Conservation (phyloP, 768 basidiomycete genomes). For the Leccinum aurantiacum region DNA sequence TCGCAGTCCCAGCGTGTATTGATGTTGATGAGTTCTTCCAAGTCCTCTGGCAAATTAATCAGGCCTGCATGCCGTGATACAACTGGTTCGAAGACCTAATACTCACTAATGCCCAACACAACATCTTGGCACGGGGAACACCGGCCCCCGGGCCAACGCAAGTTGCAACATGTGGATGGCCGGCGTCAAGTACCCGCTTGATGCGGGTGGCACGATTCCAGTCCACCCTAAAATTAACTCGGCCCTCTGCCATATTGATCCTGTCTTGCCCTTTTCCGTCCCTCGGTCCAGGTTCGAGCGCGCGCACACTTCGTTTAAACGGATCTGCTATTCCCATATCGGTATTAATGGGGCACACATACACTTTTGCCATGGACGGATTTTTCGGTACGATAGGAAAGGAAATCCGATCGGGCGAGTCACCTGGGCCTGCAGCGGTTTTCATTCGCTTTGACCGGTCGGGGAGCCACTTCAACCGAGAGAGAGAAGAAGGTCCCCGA, state of each 20-base stretch:
- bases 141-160: too few species aligned
- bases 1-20: not conserved
- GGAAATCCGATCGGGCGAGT: not conserved
- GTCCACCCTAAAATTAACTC: not conserved
- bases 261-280: not conserved
- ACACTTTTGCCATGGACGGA: not conserved
- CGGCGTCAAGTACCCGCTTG: not conserved
- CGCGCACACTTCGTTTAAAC: not conserved
- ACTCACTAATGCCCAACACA: too few species aligned
- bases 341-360: not conserved
- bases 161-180: not conserved
- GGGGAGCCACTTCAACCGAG: not conserved
- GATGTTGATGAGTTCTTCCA: too few species aligned
- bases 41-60: not conserved
- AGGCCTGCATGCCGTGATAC: not conserved
- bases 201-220: not conserved
- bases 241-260: not conserved
- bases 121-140: too few species aligned
- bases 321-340: not conserved
- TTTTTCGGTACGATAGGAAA: not conserved
- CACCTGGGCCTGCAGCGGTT: too few species aligned
- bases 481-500: not conserved
- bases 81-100: not conserved
- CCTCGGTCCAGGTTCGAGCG: not conserved
- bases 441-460: not conserved